Conservation (phyloP, 805 yeast genomes). For the Cyberlindnera mississippiensis region DNA sequence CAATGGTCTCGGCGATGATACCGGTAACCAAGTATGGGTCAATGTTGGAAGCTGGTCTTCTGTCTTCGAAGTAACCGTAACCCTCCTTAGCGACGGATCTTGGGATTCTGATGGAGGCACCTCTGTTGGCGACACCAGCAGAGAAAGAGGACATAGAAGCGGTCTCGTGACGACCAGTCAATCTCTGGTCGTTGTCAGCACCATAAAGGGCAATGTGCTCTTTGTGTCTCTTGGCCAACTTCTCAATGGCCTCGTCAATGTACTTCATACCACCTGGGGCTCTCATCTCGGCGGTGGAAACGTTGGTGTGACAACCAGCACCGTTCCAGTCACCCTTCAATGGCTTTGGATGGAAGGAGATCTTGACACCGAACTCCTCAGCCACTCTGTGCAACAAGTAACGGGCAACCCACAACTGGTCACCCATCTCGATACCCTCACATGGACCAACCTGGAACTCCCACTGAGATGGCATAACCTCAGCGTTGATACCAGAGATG, state of each 20-base stretch:
- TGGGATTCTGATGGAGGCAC: slow-evolving; percentile 98
- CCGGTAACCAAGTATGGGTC: slow-evolving; percentile 99
- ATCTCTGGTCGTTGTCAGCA: slow-evolving; percentile 89
- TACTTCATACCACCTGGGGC: slow-evolving; percentile 91
- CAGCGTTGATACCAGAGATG: slow-evolving; percentile 97
- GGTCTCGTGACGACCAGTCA: slow-evolving; percentile 98
- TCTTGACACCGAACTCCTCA: slow-evolving; percentile 98
- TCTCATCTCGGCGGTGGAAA: slow-evolving; percentile 91
- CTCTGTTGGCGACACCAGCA: slow-evolving; percentile 99
- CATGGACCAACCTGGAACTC: slow-evolving; percentile 99
- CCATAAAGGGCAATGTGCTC: slow-evolving; percentile 96
- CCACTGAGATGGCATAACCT: slow-evolving; percentile 99
- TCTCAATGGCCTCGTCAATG: slow-evolving; percentile 89
- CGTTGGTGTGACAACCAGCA: slow-evolving; percentile 99
- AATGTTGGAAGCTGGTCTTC: slow-evolving; percentile 99
- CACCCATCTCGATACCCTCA: slow-evolving; percentile 94
- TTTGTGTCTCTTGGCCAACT: slow-evolving; percentile 91
- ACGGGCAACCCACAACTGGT: slow-evolving; percentile 94
- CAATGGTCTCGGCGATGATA: slow-evolving; percentile 94
- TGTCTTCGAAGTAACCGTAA: slow-evolving; percentile 97
- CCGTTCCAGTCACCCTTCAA: slow-evolving; percentile 99
- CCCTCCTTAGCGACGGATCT: slow-evolving; percentile 98
- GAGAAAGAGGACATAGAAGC: slow-evolving; percentile 90
- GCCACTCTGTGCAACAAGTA: slow-evolving; percentile 91
- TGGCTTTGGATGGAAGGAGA: slow-evolving; percentile 99